Percentiles rank a stretch among this genome's conserved stretches.
Conservation (phyloP, 2,329 filamentous ascomycete genomes). For the Colletotrichum zoysiae region DNA sequence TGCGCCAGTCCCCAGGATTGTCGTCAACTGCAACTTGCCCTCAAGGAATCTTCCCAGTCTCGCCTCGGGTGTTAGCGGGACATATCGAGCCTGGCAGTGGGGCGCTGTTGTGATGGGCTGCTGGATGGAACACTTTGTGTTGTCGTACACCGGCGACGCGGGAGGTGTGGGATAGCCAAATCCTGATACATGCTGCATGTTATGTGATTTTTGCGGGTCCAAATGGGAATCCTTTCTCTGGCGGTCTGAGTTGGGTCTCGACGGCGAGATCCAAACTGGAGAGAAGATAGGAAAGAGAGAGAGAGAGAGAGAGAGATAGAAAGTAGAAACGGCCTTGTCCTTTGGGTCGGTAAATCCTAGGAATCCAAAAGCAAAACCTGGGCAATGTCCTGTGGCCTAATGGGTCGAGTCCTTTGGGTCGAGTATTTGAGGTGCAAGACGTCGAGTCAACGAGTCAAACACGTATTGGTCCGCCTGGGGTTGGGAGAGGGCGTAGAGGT, state of each 20-base stretch:
- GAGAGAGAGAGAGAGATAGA: conserved; percentile 40
- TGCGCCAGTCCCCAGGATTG: conserved; percentile 90
- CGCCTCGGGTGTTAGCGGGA: conserved; percentile 80
- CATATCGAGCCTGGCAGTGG: conserved; percentile 59
- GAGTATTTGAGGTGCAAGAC: conserved; percentile 50
- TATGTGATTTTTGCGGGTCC: conserved; percentile 55
- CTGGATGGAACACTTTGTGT: conserved; percentile 59
- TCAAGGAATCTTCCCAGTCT: conserved; percentile 87
- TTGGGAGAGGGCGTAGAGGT: conserved; percentile 17
- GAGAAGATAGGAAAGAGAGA: conserved; percentile 40
- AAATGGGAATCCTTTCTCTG: conserved; percentile 40
- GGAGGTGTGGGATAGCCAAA: conserved; percentile 71
- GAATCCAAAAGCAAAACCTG: conserved; percentile 40
- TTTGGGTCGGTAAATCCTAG: conserved; percentile 34
- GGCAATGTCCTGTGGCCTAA: conserved; percentile 31
- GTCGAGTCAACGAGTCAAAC: conserved; percentile 66
- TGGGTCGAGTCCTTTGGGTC: conserved; percentile 44
- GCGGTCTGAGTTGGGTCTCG: conserved; percentile 43
- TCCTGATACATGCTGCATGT: conserved; percentile 70
- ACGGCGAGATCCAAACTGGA: conserved; percentile 34
- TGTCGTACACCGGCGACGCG: conserved; percentile 67
- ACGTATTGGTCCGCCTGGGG: conserved; percentile 14
- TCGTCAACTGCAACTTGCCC: conserved; percentile 84
- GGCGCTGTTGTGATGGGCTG: conserved; percentile 52
- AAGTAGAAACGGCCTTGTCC: conserved; percentile 43